Evolutionary conservation across 306 rosid species (phyloP).

Genomic region (Lathyrus aphaca): DNA sequence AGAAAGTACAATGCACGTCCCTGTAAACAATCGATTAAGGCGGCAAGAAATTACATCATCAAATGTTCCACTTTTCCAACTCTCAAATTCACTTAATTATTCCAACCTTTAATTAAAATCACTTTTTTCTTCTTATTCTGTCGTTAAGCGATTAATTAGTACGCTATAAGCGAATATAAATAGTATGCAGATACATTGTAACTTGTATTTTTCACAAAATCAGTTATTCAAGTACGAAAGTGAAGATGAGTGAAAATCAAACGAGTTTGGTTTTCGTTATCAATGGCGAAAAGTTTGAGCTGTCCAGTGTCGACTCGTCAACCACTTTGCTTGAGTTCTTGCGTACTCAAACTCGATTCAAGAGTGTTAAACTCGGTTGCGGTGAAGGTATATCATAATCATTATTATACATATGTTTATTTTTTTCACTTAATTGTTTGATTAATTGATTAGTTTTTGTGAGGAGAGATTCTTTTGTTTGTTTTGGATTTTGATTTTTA

Average conservation of each 20-base stretch:
- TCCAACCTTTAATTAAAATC: too few species aligned
- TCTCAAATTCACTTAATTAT: too few species aligned
- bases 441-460: background rate
- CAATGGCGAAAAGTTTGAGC: constrained; percentile 67
- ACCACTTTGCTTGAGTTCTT: constrained; percentile 79
- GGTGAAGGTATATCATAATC: constrained; percentile 69
- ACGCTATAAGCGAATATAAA: too few species aligned
- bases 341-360: constrained; percentile 72
- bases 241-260: background rate
- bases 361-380: constrained; percentile 85
- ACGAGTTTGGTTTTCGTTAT: constrained; percentile 58
- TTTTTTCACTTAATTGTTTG: background rate
- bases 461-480: background rate
- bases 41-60: too few species aligned
- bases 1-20: too few species aligned
- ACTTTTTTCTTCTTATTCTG: too few species aligned
- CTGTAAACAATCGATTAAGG: too few species aligned
- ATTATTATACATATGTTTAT: background rate
- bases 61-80: too few species aligned
- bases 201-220: too few species aligned
- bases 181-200: too few species aligned
- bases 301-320: constrained; percentile 61
- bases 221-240: constrained; percentile 37
- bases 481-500: background rate
- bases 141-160: too few species aligned